Percentiles rank a stretch among this genome's conserved stretches.
Evolutionary conservation across 345 rosid genomes (phyloP).

Genomic region (Salix purpurea): DNA sequence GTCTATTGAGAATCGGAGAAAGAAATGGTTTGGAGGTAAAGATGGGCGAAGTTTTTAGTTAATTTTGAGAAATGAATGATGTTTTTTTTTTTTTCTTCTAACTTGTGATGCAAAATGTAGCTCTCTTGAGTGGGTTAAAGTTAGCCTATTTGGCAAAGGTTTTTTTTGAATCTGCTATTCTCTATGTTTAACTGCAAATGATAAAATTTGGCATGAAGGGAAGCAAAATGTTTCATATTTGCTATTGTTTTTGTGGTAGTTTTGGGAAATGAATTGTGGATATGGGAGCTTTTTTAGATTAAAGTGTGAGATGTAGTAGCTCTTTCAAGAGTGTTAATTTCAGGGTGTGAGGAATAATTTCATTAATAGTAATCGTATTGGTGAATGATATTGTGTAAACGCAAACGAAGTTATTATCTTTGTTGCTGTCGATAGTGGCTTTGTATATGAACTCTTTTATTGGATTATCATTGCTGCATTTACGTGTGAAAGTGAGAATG

Average conservation of each 20-base stretch:
- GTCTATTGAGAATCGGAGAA: constrained; percentile 40
- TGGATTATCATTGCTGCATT: not conserved
- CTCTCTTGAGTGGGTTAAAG: not conserved
- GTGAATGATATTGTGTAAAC: not conserved
- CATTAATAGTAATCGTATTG: not conserved
- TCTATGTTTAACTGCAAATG: not conserved
- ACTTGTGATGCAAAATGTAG: not conserved
- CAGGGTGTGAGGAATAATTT: not conserved
- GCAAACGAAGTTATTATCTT: not conserved
- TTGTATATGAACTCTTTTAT: not conserved
- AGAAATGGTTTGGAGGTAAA: constrained; percentile 26
- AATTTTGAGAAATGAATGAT: not conserved
- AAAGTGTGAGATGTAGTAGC: not conserved
- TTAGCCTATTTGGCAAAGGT: not conserved
- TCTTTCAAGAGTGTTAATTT: not conserved
- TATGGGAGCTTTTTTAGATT: not conserved
- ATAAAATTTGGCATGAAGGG: not conserved
- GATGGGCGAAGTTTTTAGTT: not conserved
- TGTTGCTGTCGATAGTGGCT: not conserved
- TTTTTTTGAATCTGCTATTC: not conserved
- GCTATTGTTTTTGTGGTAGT: not conserved
- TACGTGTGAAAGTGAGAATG: not conserved
- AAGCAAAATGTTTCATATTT: not conserved
- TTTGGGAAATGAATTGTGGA: not conserved
- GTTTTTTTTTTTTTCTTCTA: not conserved